These are phyloP conservation scores for Puccinia coronata DNA, from an alignment of 1,284 basidiomycete genomes.

Conservation along the genomic window DNA sequence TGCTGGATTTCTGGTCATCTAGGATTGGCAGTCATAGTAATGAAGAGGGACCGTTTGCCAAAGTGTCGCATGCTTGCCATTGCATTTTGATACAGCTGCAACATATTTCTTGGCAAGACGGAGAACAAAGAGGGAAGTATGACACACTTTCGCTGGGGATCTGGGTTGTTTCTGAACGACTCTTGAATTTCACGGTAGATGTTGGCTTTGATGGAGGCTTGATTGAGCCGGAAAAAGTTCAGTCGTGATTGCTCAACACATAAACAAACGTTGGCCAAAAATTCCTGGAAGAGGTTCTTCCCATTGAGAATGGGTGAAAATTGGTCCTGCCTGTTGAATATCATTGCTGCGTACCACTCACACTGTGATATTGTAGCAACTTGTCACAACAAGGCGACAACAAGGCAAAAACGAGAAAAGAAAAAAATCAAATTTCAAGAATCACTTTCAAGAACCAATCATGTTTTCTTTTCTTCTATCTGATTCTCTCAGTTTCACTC, in stretches of 20 bases:
- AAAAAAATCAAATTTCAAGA: too few species aligned
- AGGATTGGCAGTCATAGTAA: too few species aligned
- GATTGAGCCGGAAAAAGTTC: background rate
- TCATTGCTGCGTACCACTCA: constrained; percentile 6
- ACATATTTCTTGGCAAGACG: constrained; percentile 61
- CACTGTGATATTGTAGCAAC: background rate
- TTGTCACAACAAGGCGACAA: background rate
- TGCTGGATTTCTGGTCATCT: too few species aligned
- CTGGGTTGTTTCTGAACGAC: constrained; percentile 52
- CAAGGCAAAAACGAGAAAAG: background rate
- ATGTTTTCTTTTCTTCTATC: too few species aligned
- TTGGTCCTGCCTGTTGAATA: background rate
- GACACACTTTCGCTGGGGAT: constrained; percentile 58
- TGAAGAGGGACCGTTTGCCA: constrained; percentile 61
- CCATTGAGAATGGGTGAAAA: too few species aligned
- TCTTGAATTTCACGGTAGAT: background rate
- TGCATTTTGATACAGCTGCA: constrained; percentile 62
- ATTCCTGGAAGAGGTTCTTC: background rate
- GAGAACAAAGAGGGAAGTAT: constrained; percentile 62
- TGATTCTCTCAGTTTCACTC: too few species aligned
- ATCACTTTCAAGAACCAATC: too few species aligned
- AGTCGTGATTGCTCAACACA: constrained; percentile 10
- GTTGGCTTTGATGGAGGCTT: constrained; percentile 2
- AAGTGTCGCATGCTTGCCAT: constrained; percentile 61
- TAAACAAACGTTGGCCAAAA: background rate